Evolutionary conservation across 2,329 filamentous ascomycete genomes (phyloP), one percentile per base, ranked within the genome.

Genomic region (Penicillium fuscoglaucum): DNA sequence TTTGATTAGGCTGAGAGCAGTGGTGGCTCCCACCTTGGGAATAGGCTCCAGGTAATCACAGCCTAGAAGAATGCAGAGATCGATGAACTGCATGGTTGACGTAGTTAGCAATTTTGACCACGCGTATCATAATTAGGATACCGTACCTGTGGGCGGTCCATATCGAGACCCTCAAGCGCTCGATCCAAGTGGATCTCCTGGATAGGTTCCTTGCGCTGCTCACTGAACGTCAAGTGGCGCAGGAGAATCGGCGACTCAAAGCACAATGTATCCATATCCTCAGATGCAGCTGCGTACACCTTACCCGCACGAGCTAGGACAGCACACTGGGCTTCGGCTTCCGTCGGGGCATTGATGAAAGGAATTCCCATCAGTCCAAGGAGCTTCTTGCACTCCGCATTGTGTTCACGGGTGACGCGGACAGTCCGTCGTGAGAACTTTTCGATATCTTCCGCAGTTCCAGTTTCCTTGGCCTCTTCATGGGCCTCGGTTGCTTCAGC

Each of bases 261-360:
- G 70, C 93, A 98, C 55, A 99, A 80, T 0, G 95, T 99, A 72
- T 99, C 95, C 95, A 99, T 99, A 78, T 99, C 95, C 78, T 99
- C 95, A 64, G 90, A 96, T 3, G 95, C 95, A 21, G 95, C 95
- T 4, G 93, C 95, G 74, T 96, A 99, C 52, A 99, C 95, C 78
- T 98, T 98, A 39, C 92, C 93, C 6, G 90, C 93, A 61, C 89
- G 83, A 0, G 95, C 95, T 61, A 99, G 82, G 41, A 88, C 89
- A 3, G 95, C 95, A 74, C 95, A 99, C 74, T 99, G 95, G 1
- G 95, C 95, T 79, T 99, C 95, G 5, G 95, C 95, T 76, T 99
- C 95, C 0, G 95, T 99, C 0, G 95, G 95, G 0, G 95, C 95
- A 70, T 97, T 85, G 63, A 99, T 93, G 75, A 89, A 98, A 0